A percentile compares a stretch with the other conserved stretches of the same genome.
Evolutionary conservation across 2,329 filamentous ascomycete species (phyloP).

Genomic region (Aureobasidium sp.): DNA sequence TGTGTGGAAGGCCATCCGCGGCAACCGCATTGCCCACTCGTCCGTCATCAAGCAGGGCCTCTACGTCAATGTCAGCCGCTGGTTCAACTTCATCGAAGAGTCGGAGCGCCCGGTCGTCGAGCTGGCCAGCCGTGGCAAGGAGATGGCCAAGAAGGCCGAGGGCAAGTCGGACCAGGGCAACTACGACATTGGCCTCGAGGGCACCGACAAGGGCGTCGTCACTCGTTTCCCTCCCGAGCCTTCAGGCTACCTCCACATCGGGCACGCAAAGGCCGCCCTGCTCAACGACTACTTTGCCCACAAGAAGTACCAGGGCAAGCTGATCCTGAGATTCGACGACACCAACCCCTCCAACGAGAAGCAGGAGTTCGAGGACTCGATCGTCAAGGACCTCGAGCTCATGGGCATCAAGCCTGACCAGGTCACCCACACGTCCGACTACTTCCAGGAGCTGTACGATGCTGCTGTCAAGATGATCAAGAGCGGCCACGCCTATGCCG

Average conservation of each 20-base stretch:
- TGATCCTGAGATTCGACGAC: slow-evolving; percentile 90
- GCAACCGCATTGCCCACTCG: slow-evolving; percentile 68
- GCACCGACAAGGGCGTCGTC: slow-evolving; percentile 81
- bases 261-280: slow-evolving; percentile 87
- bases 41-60: slow-evolving; percentile 71
- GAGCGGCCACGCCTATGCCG: slow-evolving; percentile 78
- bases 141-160: slow-evolving; percentile 63
- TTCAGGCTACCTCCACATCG: slow-evolving; percentile 91
- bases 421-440: slow-evolving; percentile 86
- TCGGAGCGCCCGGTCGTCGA: slow-evolving; percentile 63
- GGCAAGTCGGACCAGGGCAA: slow-evolving; percentile 76
- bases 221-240: slow-evolving; percentile 92
- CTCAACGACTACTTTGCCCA: slow-evolving; percentile 97
- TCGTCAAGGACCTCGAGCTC: slow-evolving; percentile 80
- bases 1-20: slow-evolving; percentile 74
- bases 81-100: slow-evolving; percentile 81
- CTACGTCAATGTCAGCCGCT: slow-evolving; percentile 69
- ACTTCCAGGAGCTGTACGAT: slow-evolving; percentile 88
- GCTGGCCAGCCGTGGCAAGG: slow-evolving; percentile 39
- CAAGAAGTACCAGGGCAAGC: slow-evolving; percentile 81
- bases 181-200: slow-evolving; percentile 80
- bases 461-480: slow-evolving; percentile 76
- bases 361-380: slow-evolving; percentile 89
- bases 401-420: slow-evolving; percentile 88
- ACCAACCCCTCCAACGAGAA: slow-evolving; percentile 98